phyloP scores from a whole-genome alignment of 106 monocot genomes.

The Apostasia ramifera region DNA sequence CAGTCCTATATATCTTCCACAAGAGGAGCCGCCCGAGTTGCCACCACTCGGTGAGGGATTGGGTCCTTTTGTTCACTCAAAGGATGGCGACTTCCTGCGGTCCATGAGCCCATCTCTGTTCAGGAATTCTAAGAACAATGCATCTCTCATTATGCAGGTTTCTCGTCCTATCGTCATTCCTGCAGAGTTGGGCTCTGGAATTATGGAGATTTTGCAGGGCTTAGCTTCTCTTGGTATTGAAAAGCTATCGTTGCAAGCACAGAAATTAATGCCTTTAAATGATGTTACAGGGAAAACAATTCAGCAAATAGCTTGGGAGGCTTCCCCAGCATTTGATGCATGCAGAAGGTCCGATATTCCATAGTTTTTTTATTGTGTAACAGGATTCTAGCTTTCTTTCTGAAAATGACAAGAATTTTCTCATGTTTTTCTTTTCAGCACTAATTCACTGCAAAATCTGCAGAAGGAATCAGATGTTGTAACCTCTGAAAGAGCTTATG shows the following conservation, averaged over 20 bases:
- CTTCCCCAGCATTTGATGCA: constrained; percentile 36
- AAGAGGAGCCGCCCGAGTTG: constrained; percentile 40
- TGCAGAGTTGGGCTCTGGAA: constrained; percentile 86
- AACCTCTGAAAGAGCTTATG: constrained; percentile 4
- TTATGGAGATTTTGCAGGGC: constrained; percentile 76
- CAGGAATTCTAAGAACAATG: constrained; percentile 59
- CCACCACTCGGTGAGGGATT: constrained; percentile 68
- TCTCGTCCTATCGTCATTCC: constrained; percentile 87
- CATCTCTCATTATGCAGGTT: constrained; percentile 79
- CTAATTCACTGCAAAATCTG: constrained; percentile 4
- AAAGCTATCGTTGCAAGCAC: constrained; percentile 81
- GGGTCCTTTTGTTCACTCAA: constrained; percentile 74
- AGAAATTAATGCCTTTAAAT: constrained; percentile 86
- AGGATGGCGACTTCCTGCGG: constrained; percentile 79
- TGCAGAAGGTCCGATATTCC: constrained; percentile 35
- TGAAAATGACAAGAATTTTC: neutral
- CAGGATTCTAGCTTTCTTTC: neutral
- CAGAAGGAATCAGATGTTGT: constrained; percentile 3
- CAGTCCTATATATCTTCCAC: constrained; percentile 60
- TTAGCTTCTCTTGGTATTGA: constrained; percentile 88
- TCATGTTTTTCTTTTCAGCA: neutral
- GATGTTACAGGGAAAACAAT: constrained; percentile 88
- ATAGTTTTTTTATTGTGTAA: neutral
- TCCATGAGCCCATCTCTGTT: constrained; percentile 83
- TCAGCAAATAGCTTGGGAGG: constrained; percentile 79